Base-by-base conservation (phyloP, 176 grass and related monocot genomes). In the Carex scoparia region DNA sequence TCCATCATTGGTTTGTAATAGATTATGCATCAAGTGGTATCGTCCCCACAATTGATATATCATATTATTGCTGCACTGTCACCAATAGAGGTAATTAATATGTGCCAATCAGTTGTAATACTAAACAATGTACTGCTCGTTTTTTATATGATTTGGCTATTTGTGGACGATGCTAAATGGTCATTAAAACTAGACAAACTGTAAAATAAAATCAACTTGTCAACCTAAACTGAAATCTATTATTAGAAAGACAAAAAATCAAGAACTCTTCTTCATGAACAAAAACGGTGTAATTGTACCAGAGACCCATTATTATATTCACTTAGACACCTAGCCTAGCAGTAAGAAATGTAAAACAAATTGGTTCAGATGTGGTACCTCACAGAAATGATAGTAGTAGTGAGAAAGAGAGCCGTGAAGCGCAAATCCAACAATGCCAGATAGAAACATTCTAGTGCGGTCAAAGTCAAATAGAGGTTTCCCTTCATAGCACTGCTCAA, bases 391-490 rank as follows among this genome's bases (percentile, higher is more conserved):
- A 69, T 95, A 99, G 85, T 98, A 98, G 73, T 99, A 95, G 86
- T 94, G 96, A 30, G 96, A 95, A 85, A 99, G 93, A 63, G 96
- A 98, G 3, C 96, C 96, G 3, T 98, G 96, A 72, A 99, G 96
- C 7, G 90, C 88, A 85, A 99, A 99, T 9, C 96, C 96, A 8
- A 95, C 96, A 23, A 95, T 85, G 57, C 96, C 93, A 6, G 96
- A 99, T 53, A 93, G 81, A 82, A 98, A 94, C 93, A 94, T 95
- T 31, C 96, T 81, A 53, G 93, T 81, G 7, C 96, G 93, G 40
- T 99, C 96, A 42, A 99, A 94, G 27, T 99, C 96, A 65, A 99
- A 99, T 11, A 95, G 87, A 0, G 93, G 93, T 54, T 95, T 98
- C 38, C 93, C 93, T 93, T 98, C 90, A 10, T 95, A 95, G 40